phyloP scores from a whole-genome alignment of 257 asterid species.

The Coffea eugenioides region DNA sequence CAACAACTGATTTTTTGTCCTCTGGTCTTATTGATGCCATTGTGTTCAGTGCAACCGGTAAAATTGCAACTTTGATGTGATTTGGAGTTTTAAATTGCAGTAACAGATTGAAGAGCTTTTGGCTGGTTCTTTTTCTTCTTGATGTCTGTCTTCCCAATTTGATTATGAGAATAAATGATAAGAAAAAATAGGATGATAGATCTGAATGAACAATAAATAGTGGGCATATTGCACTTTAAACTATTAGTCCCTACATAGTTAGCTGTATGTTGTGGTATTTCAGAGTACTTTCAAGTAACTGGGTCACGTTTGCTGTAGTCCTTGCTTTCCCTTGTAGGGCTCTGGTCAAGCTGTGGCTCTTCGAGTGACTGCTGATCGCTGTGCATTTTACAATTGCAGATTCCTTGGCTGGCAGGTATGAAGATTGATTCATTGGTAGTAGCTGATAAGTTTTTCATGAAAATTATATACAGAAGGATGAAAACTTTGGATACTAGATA shows the following conservation, averaged over 20 bases:
- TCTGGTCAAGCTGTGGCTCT: constrained; percentile 98
- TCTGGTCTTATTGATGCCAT: background rate
- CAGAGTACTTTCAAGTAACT: background rate
- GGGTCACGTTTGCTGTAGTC: background rate
- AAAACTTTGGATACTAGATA: background rate
- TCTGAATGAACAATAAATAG: background rate
- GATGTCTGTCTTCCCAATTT: background rate
- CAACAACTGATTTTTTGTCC: no score
- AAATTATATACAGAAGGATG: background rate
- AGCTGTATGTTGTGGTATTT: background rate
- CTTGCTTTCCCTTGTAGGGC: constrained; percentile 40
- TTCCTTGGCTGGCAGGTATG: constrained; percentile 96
- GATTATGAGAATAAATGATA: background rate
- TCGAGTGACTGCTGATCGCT: constrained; percentile 90
- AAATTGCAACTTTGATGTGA: background rate
- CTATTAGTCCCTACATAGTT: no score
- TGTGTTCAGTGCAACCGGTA: background rate
- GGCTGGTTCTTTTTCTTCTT: background rate
- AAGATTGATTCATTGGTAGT: background rate
- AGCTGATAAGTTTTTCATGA: background rate
- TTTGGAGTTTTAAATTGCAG: background rate
- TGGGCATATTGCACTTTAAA: no score
- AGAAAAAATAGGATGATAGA: no score
- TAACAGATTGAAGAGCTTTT: background rate
- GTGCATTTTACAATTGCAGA: constrained; percentile 88